These are phyloP conservation scores for Yamagishiella unicocca DNA, from an alignment of 139 green algal genomes.

Conservation along the genomic window DNA sequence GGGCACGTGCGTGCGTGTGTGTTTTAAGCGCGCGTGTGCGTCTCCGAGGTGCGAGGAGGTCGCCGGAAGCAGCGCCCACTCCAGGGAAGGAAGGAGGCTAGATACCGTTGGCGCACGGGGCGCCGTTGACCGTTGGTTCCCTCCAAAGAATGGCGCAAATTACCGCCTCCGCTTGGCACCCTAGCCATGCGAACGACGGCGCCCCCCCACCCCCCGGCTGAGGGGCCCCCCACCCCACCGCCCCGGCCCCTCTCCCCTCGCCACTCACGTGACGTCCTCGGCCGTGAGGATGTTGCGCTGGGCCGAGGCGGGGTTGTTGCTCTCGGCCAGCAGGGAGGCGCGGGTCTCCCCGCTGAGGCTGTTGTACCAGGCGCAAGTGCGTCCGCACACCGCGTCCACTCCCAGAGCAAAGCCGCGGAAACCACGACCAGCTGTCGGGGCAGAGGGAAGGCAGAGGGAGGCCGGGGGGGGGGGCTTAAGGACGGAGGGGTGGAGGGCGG, in stretches of 20 bases:
- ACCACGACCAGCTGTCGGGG: constrained; percentile 49
- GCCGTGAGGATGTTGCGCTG: constrained; percentile 14
- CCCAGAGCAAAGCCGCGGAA: constrained; percentile 74
- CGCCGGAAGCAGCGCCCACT: too few relatives aligned
- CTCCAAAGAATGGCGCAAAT: background rate
- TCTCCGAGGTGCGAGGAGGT: too few relatives aligned
- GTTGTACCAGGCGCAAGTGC: constrained; percentile 71
- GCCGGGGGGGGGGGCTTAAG: too few relatives aligned
- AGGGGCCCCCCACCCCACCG: background rate
- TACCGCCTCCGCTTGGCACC: background rate
- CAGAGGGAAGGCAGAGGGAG: too few relatives aligned
- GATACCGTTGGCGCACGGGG: background rate
- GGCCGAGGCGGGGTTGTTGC: background rate
- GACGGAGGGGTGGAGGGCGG: background rate
- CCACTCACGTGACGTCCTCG: constrained; percentile 6
- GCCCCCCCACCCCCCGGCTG: background rate
- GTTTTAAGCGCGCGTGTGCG: background rate
- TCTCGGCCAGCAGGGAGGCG: background rate
- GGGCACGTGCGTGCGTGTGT: background rate
- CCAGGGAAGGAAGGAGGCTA: background rate
- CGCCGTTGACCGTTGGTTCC: background rate
- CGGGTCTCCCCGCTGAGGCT: background rate
- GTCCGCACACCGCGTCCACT: constrained; percentile 65
- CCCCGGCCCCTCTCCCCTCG: background rate
- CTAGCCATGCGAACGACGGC: background rate